These are phyloP conservation scores for Suhomyces pyralidae DNA, from an alignment of 805 yeast genomes.

Conservation along the genomic window DNA sequence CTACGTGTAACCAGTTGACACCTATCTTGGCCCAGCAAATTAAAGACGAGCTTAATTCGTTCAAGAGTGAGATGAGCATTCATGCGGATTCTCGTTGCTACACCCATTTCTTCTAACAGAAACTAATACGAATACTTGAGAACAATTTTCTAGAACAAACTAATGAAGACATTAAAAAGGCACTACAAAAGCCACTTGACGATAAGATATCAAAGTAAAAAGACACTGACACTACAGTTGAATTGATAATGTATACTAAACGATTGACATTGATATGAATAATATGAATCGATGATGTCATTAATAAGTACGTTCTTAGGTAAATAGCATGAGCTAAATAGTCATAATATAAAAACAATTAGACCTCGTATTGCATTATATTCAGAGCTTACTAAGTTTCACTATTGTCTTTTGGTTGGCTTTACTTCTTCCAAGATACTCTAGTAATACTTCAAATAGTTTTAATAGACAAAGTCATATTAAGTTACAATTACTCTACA, in stretches of 20 bases:
- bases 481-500: too few species aligned
- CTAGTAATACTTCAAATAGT: too few species aligned
- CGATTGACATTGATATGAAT: background rate
- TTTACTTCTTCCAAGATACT: too few species aligned
- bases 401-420: too few species aligned
- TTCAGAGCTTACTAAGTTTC: too few species aligned
- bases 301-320: background rate
- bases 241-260: background rate
- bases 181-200: too few species aligned
- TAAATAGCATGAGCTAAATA: background rate
- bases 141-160: too few species aligned
- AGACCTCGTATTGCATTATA: too few species aligned
- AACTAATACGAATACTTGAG: background rate
- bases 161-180: too few species aligned
- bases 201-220: too few species aligned
- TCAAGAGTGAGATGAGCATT: conserved; percentile 78
- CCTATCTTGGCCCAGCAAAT: conserved; percentile 84
- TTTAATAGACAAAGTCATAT: too few species aligned
- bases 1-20: conserved; percentile 88
- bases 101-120: conserved; percentile 71
- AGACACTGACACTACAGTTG: too few species aligned
- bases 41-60: conserved; percentile 75
- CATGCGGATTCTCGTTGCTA: conserved; percentile 76
- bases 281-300: background rate
- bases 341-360: background rate